Percentiles rank a stretch among this genome's conserved stretches.
Conservation (phyloP, 1,284 basidiomycete genomes). For the Marasmius sp. region DNA sequence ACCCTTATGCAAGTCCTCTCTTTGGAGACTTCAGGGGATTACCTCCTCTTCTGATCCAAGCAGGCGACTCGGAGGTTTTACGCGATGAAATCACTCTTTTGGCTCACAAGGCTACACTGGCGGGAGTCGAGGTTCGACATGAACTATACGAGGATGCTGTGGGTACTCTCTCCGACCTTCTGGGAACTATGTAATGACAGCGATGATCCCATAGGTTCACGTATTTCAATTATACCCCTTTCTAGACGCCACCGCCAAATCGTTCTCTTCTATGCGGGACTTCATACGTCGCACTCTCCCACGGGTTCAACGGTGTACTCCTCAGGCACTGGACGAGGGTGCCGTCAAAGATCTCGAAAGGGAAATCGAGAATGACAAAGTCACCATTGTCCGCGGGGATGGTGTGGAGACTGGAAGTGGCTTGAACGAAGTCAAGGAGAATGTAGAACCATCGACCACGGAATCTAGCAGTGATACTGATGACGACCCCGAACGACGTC, state of each 20-base stretch:
- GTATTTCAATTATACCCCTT: conserved; percentile 92
- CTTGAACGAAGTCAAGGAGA: conserved; percentile 36
- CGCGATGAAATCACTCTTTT: conserved; percentile 92
- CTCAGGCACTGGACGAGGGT: conserved; percentile 49
- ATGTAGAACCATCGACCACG: conserved; percentile 26
- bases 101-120: conserved; percentile 89
- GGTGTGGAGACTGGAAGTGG: conserved; percentile 50
- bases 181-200: conserved; percentile 7
- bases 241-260: conserved; percentile 68
- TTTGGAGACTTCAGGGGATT: conserved; percentile 89
- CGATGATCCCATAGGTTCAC: conserved; percentile 58
- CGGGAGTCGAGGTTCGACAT: conserved; percentile 87
- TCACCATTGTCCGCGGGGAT: conserved; percentile 67
- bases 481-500: conserved; percentile 19
- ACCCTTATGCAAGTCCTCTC: conserved; percentile 95
- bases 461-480: conserved; percentile 26
- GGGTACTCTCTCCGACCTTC: conserved; percentile 34
- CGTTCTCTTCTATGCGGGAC: conserved; percentile 75
- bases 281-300: conserved; percentile 69
- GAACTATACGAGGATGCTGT: conserved; percentile 94
- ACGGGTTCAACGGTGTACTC: conserved; percentile 44
- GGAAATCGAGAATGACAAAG: conserved; percentile 65
- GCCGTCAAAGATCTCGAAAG: conserved; percentile 58
- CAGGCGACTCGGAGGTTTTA: conserved; percentile 92
- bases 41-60: conserved; percentile 91